Evolutionary conservation across 441 rosid species (phyloP).

Genomic region (Pelargonium myrrhifolium): DNA sequence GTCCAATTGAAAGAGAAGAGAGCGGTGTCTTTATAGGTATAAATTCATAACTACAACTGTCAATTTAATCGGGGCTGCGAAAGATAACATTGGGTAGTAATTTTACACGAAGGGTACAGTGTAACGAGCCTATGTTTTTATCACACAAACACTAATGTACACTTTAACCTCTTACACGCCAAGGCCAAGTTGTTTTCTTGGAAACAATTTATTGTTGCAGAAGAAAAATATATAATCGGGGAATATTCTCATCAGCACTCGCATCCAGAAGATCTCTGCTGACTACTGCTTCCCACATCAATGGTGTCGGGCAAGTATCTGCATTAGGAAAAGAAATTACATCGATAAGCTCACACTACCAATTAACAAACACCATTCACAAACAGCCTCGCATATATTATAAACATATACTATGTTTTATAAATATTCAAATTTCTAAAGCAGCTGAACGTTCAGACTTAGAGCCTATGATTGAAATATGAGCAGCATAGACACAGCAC

Average conservation of each 20-base stretch:
- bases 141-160: slow-evolving; percentile 34
- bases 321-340: slow-evolving; percentile 10
- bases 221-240: slow-evolving; percentile 13
- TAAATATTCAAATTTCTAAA: not conserved
- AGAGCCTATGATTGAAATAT: not conserved
- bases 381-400: not conserved
- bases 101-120: slow-evolving; percentile 14
- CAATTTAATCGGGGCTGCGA: too few relatives aligned
- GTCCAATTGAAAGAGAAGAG: too few relatives aligned
- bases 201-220: slow-evolving; percentile 18
- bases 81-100: not conserved
- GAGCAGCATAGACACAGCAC: not conserved
- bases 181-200: slow-evolving; percentile 21
- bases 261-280: slow-evolving; percentile 70
- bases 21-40: too few relatives aligned
- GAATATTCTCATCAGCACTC: slow-evolving; percentile 48
- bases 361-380: too few relatives aligned
- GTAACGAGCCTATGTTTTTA: slow-evolving; percentile 17
- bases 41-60: too few relatives aligned
- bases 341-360: slow-evolving; percentile 1
- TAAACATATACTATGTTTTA: not conserved
- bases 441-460: not conserved
- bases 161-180: slow-evolving; percentile 22
- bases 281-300: slow-evolving; percentile 66
- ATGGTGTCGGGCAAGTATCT: slow-evolving; percentile 90